These are phyloP conservation scores for Tylopilus orsonianus DNA, from an alignment of 1,284 basidiomycete species.

Conservation along the genomic window DNA sequence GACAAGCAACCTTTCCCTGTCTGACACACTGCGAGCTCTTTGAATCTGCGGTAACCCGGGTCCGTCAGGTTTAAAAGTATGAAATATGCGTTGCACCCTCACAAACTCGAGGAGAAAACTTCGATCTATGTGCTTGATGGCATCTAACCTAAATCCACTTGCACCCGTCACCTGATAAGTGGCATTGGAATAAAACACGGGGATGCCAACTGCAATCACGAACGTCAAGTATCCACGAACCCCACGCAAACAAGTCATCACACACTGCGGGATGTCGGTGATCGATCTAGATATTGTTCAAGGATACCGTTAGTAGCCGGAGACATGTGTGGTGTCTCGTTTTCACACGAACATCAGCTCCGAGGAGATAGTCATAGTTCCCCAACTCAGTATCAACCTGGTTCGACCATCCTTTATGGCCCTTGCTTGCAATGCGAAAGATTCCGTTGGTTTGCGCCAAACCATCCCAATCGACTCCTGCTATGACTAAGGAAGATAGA, in stretches of 20 bases:
- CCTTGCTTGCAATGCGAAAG: slow-evolving; percentile 56
- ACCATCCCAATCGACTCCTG: slow-evolving; percentile 87
- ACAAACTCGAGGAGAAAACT: slow-evolving; percentile 68
- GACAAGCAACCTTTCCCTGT: slow-evolving; percentile 55
- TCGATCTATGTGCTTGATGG: slow-evolving; percentile 82
- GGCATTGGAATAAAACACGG: slow-evolving; percentile 3
- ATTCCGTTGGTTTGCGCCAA: slow-evolving; percentile 60
- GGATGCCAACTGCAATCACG: slow-evolving; percentile 6
- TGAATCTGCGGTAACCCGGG: slow-evolving; percentile 43
- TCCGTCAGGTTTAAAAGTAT: background rate
- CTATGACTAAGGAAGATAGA: slow-evolving; percentile 1
- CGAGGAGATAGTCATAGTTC: slow-evolving; percentile 81
- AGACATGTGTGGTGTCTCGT: background rate
- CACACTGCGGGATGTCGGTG: slow-evolving; percentile 81
- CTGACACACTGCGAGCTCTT: slow-evolving; percentile 44
- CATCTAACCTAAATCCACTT: slow-evolving; percentile 83
- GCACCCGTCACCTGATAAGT: slow-evolving; percentile 68
- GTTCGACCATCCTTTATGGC: slow-evolving; percentile 69
- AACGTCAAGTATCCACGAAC: slow-evolving; percentile 70
- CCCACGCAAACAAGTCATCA: slow-evolving; percentile 66
- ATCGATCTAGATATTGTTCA: slow-evolving; percentile 59
- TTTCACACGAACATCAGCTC: slow-evolving; percentile 52
- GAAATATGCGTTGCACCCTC: slow-evolving; percentile 24
- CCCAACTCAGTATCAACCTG: slow-evolving; percentile 69
- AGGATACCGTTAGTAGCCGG: background rate